Evolutionary conservation across 176 grass and related monocot species (phyloP).

Genomic region (Bonia amplexicaulis): DNA sequence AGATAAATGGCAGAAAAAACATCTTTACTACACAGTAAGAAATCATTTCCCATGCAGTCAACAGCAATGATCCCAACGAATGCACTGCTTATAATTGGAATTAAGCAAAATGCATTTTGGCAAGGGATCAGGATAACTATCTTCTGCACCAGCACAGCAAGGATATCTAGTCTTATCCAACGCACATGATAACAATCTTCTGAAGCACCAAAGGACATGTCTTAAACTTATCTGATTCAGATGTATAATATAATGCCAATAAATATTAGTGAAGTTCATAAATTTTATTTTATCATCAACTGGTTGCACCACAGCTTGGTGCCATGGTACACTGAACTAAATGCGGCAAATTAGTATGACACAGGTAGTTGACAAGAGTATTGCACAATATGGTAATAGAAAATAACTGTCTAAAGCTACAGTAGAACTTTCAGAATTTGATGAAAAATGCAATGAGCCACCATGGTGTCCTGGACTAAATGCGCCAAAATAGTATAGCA

Average conservation of each 20-base stretch:
- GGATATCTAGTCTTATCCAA: slow-evolving; percentile 27
- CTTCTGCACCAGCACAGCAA: background rate
- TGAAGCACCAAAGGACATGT: slow-evolving; percentile 17
- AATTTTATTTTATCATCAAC: background rate
- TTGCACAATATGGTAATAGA: background rate
- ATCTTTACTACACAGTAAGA: background rate
- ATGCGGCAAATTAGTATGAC: background rate
- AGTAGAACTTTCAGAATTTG: background rate
- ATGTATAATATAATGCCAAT: slow-evolving; percentile 19
- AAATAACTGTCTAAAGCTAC: background rate
- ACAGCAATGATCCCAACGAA: background rate
- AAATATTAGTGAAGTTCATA: background rate
- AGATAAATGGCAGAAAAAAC: background rate
- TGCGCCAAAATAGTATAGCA: background rate
- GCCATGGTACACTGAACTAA: background rate
- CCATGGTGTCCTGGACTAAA: background rate
- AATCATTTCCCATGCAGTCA: background rate
- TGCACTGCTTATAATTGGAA: background rate
- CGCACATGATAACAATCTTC: slow-evolving; percentile 8
- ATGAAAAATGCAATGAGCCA: background rate
- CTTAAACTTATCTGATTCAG: slow-evolving; percentile 21
- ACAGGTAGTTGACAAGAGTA: background rate
- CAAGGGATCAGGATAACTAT: background rate
- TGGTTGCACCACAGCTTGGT: background rate
- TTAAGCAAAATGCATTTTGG: background rate